Conservation (phyloP, 2,329 filamentous ascomycete species). For the Aaosphaeria arxii region DNA sequence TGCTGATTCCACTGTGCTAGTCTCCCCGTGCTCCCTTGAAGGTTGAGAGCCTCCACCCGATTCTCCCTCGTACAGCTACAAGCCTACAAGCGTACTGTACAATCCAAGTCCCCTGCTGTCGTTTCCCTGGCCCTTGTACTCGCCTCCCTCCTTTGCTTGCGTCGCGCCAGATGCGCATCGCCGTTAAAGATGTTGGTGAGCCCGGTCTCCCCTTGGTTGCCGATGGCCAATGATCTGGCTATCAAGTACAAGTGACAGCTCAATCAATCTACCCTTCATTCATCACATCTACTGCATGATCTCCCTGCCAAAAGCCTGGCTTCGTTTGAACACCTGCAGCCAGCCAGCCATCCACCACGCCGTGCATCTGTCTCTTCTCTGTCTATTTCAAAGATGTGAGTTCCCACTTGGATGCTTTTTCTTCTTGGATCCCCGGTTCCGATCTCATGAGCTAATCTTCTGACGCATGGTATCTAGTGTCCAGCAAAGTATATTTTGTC, state of each 20-base stretch:
- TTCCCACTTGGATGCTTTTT: conserved; percentile 5
- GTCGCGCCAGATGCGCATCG: too few species aligned
- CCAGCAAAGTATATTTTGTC: too few species aligned
- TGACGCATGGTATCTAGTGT: too few species aligned
- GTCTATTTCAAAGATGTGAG: conserved; percentile 13
- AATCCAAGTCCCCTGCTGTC: too few species aligned
- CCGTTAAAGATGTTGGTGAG: conserved; percentile 6
- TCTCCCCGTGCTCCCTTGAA: too few species aligned
- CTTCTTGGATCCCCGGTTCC: conserved; percentile 7
- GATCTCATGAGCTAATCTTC: neutral
- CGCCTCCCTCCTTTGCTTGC: too few species aligned
- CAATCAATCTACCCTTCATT: conserved; percentile 7
- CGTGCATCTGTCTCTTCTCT: conserved; percentile 6
- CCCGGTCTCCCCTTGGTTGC: conserved; percentile 16
- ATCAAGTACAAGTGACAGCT: conserved; percentile 20
- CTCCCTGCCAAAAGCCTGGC: conserved; percentile 3
- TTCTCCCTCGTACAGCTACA: too few species aligned
- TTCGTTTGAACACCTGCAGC: conserved; percentile 6
- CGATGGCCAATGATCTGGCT: conserved; percentile 11
- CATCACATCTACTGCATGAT: conserved; percentile 5
- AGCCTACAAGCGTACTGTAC: too few species aligned
- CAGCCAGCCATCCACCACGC: conserved; percentile 2
- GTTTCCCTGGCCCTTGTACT: too few species aligned
- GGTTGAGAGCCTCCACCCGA: too few species aligned
- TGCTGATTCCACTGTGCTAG: too few species aligned